Base-by-base conservation (phyloP, 768 basidiomycete genomes). In the Hygrophoropsis aurantiaca region DNA sequence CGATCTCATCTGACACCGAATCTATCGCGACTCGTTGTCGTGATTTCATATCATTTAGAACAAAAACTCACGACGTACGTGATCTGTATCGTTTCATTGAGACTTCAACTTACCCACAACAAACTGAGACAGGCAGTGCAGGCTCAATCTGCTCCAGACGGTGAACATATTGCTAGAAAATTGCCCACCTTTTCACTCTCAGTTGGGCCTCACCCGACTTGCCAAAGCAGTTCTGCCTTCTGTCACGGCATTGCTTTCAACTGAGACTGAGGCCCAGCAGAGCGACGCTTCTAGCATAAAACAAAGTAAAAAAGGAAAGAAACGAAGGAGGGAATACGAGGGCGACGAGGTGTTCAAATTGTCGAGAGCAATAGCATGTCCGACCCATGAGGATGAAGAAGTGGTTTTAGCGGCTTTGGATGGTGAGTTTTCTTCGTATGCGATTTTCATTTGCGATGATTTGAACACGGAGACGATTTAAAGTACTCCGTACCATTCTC, bases 341-440 rank as follows among this genome's bases (percentile, higher is more conserved):
- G 87, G 81, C 9, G 88, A 88, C 44, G 87, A 86, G 56, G 67
- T 85, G 5, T 82, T 93, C 64, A 80, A 75, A 43, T 56, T 67
- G 7, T 61, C 74, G 2, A 69, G 71, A 37, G 62, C 73, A 37
- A 69, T 77, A 7, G 54, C 82, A 16, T 86, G 78, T 56, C 64
- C 73, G 1, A 76, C 74, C 0, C 42, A 46, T 3, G 72, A 73
- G 23, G 84, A 87, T 13, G 79, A 76, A 18, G 66, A 80, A 21
- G 67, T 73, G 19, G 52, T 87, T 19, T 62, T 88, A 10, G 52
- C 60, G 11, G 75, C 85, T 11, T 61, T 88, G 11, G 74, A 83
- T 53, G 80, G 90, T 90, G 62, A 44, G 73, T 54, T n/a, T 18
- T 20, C 35, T 30, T 35, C 30, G 5, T 5, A 42, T 21, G n/a